Evolutionary conservation across 371 early-diverging fungal genomes (phyloP).

Genomic region (Actinomucor elegans): DNA sequence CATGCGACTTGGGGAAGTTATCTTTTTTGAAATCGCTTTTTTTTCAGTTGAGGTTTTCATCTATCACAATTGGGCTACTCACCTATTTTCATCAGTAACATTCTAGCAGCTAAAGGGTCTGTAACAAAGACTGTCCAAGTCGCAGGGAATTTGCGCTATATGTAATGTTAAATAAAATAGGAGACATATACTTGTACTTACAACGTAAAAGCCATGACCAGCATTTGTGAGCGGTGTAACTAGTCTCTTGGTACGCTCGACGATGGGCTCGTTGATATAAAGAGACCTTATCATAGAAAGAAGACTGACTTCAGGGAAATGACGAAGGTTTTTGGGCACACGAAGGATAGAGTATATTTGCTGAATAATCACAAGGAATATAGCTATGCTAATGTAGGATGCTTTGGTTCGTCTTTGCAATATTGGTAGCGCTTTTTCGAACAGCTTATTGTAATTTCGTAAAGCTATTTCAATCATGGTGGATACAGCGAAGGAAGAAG

Average conservation of each 20-base stretch:
- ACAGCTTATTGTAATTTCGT: not conserved
- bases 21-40: constrained; percentile 1
- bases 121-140: constrained; percentile 30
- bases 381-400: constrained; percentile 8
- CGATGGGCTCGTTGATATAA: constrained; percentile 3
- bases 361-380: not conserved
- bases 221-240: constrained; percentile 1
- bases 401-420: not conserved
- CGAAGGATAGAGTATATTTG: constrained; percentile 2
- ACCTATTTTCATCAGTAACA: constrained; percentile 23
- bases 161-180: not conserved
- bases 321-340: constrained; percentile 3
- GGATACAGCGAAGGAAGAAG: too few species aligned
- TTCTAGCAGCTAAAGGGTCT: constrained; percentile 25
- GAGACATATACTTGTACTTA: not conserved
- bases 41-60: too few species aligned
- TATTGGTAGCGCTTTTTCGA: constrained; percentile 1
- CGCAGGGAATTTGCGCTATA: not conserved
- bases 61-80: not conserved
- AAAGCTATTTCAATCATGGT: not conserved
- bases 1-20: constrained; percentile 7
- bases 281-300: constrained; percentile 11
- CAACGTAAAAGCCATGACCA: constrained; percentile 6
- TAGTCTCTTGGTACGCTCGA: not conserved
- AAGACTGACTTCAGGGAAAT: constrained; percentile 5